phyloP scores from a whole-genome alignment of 2,329 filamentous ascomycete genomes.

The Pseudocercospora musae region DNA sequence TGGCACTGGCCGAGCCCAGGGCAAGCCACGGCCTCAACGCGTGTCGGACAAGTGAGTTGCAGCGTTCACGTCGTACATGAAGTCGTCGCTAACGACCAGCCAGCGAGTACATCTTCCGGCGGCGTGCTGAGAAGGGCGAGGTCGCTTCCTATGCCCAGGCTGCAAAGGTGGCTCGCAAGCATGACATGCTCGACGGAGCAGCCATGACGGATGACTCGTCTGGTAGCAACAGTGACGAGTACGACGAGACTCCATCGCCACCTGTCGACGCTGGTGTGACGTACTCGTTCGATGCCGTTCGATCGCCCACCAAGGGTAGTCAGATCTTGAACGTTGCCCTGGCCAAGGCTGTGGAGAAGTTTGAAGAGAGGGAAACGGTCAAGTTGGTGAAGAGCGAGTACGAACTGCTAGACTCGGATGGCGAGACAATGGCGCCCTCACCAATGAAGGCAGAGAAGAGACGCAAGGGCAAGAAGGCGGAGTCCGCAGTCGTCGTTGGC shows the following conservation, averaged over 20 bases:
- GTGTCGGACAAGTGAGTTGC: constrained; percentile 34
- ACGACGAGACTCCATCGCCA: constrained; percentile 45
- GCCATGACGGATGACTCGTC: constrained; percentile 38
- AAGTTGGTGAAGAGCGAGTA: constrained; percentile 61
- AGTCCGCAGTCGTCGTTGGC: constrained; percentile 25
- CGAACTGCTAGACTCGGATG: constrained; percentile 48
- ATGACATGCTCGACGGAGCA: constrained; percentile 42
- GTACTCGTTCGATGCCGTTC: constrained; percentile 53
- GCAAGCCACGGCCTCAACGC: constrained; percentile 34
- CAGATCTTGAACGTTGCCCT: constrained; percentile 57
- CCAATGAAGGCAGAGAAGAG: constrained; percentile 30
- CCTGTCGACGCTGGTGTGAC: constrained; percentile 48
- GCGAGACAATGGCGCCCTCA: constrained; percentile 30
- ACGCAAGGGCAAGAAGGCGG: constrained; percentile 35
- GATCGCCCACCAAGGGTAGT: constrained; percentile 52
- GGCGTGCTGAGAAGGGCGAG: constrained; percentile 29
- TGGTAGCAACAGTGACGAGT: constrained; percentile 45
- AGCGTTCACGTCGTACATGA: constrained; percentile 6
- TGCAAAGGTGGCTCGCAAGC: constrained; percentile 39
- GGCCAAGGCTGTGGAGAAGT: constrained; percentile 57
- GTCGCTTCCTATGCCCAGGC: constrained; percentile 29
- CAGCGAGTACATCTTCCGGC: constrained; percentile 30
- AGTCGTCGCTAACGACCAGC: not conserved
- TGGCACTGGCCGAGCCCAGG: constrained; percentile 28
- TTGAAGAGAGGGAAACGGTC: constrained; percentile 59